Conservation (phyloP, 2,329 filamentous ascomycete genomes). For the Epichloe bromicola region DNA sequence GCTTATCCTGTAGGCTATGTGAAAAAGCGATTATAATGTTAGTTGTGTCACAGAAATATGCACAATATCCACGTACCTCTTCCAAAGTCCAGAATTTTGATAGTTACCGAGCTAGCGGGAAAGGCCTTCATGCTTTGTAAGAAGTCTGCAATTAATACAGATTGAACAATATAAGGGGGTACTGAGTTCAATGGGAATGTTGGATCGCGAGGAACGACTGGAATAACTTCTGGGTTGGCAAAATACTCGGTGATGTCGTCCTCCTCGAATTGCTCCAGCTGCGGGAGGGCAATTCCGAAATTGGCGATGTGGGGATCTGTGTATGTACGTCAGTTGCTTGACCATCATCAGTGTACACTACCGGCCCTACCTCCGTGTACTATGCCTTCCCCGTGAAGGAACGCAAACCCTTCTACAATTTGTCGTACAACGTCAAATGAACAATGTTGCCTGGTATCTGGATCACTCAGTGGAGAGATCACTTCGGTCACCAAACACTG, state of each 20-base stretch:
- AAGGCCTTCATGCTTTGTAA: neutral
- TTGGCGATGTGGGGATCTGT: neutral
- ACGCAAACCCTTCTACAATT: constrained; percentile 1
- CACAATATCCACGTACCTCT: neutral
- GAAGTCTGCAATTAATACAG: neutral
- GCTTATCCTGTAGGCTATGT: neutral
- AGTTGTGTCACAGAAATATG: neutral
- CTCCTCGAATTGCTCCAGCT: too few species aligned
- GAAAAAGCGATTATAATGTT: neutral
- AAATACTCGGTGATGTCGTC: too few species aligned
- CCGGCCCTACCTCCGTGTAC: too few species aligned
- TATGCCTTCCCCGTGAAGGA: neutral
- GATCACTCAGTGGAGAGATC: constrained; percentile 1
- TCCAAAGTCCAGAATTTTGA: constrained; percentile 1
- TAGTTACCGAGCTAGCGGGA: neutral
- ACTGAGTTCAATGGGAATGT: neutral
- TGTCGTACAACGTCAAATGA: neutral
- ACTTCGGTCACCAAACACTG: constrained; percentile 6
- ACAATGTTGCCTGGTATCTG: neutral
- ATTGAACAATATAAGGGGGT: neutral
- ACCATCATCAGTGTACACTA: neutral
- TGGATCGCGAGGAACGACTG: neutral
- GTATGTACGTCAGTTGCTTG: neutral
- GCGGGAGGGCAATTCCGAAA: neutral
- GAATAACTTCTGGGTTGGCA: neutral